Evolutionary conservation across 2,329 filamentous ascomycete species (phyloP), one percentile per base, ranked within the genome.

Genomic region (Tolypocladium sp.): DNA sequence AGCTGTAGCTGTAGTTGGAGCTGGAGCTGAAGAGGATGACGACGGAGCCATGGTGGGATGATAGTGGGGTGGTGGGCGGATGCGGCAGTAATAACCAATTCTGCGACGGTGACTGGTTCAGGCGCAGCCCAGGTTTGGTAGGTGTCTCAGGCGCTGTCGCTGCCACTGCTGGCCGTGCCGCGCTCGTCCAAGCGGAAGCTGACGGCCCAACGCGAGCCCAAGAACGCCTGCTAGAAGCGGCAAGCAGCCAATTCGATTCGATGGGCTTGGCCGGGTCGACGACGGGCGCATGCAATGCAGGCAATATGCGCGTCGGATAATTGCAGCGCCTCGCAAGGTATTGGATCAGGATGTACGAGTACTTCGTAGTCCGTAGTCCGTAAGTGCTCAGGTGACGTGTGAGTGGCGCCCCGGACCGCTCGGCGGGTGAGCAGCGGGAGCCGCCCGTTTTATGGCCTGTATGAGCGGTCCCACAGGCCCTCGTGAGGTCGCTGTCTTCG

Each of bases 41-140:
- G 61, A 44, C 41, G 63, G 67, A 59, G 61, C 58, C 60, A 64
- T 63, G 59, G 56, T 52, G 58, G 59, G 57, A 53, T 58, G 57
- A 49, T 33, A 49, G 54, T 44, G 38, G 59, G 20, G 33, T 53
- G 57, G 20, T n/a, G 46, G 56, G 27, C 53, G 42, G 27, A 38
- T 25, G 40, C 41, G 54, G 35, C 25, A 38, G 55, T 35, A 56
- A 57, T 57, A 37, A 40, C 30, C 41, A 58, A 53, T 56, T 56
- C 55, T 17, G 38, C 17, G 38, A 42, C 38, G 38, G 55, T 20
- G 17, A 56, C 41, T 56, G 55, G 55, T 17, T 25, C 44, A 17
- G 44, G 46, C 27, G 46, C 46, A 33, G 30, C 30, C 30, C 30
- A 8, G 27, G 13, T 30, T 13, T 12, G 22, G 46, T 7, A 33